phyloP scores from a whole-genome alignment of 23 red algal genomes.

The Pyropia haitanensis region DNA sequence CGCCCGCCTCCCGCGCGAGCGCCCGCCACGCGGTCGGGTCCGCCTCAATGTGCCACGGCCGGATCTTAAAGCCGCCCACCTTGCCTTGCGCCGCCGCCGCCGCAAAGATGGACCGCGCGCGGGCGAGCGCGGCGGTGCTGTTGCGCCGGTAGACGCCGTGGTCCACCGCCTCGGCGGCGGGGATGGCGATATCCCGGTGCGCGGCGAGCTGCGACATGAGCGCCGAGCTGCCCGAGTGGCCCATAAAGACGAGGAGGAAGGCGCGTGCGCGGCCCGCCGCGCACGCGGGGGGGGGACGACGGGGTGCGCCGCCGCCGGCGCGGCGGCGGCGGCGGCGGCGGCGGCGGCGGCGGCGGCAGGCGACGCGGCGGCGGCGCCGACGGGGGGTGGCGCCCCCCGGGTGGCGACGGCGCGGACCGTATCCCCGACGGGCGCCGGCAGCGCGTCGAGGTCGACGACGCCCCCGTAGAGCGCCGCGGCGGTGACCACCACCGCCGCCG shows the following conservation, averaged over 20 bases:
- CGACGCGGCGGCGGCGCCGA: no score
- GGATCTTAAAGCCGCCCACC: slow-evolving; percentile 51
- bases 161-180: not conserved
- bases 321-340: no score
- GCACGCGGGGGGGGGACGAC: no score
- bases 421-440: no score
- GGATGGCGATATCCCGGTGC: not conserved
- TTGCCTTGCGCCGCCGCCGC: slow-evolving; percentile 5
- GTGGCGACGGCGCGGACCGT: no score
- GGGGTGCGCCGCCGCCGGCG: no score
- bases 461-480: no score
- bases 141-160: not conserved
- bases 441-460: no score
- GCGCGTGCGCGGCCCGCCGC: not conserved
- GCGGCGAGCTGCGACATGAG: slow-evolving; percentile 35
- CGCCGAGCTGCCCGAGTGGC: slow-evolving; percentile 44
- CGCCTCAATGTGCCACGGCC: slow-evolving; percentile 14
- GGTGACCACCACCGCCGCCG: no score
- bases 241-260: slow-evolving; percentile 55
- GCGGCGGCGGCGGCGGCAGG: no score
- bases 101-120: slow-evolving; percentile 4
- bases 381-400: no score
- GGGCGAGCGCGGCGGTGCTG: not conserved
- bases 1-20: slow-evolving; percentile 7
- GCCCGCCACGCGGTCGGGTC: not conserved